Conservation (phyloP, 805 yeast species). For the Lachancea mirantina region DNA sequence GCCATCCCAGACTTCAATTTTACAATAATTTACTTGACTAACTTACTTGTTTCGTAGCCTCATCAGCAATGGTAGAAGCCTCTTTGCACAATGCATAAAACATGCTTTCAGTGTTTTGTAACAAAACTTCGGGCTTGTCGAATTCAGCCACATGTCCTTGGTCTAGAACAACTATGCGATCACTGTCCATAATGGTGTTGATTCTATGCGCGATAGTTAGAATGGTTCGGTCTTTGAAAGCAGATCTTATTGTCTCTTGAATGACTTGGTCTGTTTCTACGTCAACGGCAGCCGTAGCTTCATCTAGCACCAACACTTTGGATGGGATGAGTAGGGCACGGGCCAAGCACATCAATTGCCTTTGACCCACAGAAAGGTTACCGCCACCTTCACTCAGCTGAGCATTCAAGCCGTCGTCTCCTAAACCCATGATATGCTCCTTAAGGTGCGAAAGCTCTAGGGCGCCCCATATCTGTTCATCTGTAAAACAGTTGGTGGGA, state of each 20-base stretch:
- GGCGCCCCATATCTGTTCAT: constrained; percentile 78
- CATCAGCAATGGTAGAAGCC: no score
- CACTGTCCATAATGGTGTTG: constrained; percentile 77
- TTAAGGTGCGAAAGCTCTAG: constrained; percentile 73
- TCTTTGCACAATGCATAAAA: constrained; percentile 77
- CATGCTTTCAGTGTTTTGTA: constrained; percentile 57
- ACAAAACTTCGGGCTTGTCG: constrained; percentile 60
- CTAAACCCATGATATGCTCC: constrained; percentile 50
- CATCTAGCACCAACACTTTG: constrained; percentile 66
- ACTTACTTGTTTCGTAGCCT: no score
- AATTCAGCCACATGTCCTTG: constrained; percentile 71
- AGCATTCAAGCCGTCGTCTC: constrained; percentile 48
- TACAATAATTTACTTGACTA: no score
- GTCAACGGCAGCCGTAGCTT: constrained; percentile 86
- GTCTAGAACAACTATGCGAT: constrained; percentile 67
- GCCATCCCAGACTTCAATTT: no score
- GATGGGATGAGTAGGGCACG: constrained; percentile 63
- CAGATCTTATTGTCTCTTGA: constrained; percentile 70
- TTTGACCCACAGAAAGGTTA: constrained; percentile 69
- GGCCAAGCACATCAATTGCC: constrained; percentile 75
- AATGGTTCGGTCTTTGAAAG: constrained; percentile 70
- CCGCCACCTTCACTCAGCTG: constrained; percentile 59
- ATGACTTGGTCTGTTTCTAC: constrained; percentile 74
- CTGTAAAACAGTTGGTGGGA: constrained; percentile 61
- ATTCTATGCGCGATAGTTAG: constrained; percentile 80